Base-by-base conservation (phyloP, 164 flowering plant genomes). In the Annona cherimola region DNA sequence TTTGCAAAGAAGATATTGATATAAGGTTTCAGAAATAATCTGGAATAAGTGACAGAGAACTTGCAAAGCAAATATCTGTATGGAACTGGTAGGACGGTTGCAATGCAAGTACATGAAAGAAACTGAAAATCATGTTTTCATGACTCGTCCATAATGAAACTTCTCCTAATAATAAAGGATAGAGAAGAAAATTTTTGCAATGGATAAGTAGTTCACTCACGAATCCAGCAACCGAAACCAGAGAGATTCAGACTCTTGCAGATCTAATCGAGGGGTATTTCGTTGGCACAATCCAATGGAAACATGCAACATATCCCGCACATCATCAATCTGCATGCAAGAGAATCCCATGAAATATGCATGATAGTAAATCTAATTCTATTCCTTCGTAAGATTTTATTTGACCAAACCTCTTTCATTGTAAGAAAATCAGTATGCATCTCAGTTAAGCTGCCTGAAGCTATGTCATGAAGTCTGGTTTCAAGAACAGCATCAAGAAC, bases 211-310 rank as follows among this genome's bases (percentile, higher is more conserved):
- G 67, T 41, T 1, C 62, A 78, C 97, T 87, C 79, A 95, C 99
- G 90, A 83, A 79, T 95, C 98, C 71, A 95, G 96, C 69, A 91
- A 82, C 76, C 67, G 84, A 74, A 95, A 95, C 99, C 98, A 95
- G 44, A 93, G 86, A 67, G 77, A 80, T 81, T 95, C 95, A 2
- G 96, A 86, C 79, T 95, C 98, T 66, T 90, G 89, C 19, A 86
- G 83, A 72, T 87, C 89, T 82, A 95, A 78, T 19, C 99, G 92
- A 67, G 87, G 86, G 66, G 94, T 89, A 78, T 95, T 95, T 72
- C 98, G 83, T 79, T 95, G 97, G 79, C 99, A 95, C 69, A 95
- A 75, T 61, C 89, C 91, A 76, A 93, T 81, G 80, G 95, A 90
- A 20, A 93, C 82, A 75, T 80, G 88, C 81, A 95, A 77, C 74